Evolutionary conservation across 2,329 filamentous ascomycete species (phyloP), one percentile per base, ranked within the genome.

Genomic region (Onygena corvina): DNA sequence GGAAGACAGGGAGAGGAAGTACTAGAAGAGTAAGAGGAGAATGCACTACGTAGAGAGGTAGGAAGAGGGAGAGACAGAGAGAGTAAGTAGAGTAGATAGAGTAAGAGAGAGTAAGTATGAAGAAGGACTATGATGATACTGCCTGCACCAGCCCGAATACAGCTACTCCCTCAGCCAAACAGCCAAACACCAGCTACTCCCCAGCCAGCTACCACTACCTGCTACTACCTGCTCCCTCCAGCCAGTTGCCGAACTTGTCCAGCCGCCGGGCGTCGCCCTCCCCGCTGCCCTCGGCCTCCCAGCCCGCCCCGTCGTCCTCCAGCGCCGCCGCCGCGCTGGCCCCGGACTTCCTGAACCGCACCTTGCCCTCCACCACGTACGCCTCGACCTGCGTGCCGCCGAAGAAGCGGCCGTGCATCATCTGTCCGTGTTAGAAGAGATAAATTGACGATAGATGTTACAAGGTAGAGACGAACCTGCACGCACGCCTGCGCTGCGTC

Each of bases 401-500:
- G 62, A 93, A 94, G 52, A 72, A 79, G n/a, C 87, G 76, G 0
- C 88, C 88, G 57, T 87, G 72, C 83, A 94, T 89, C 40, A 80
- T 63, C 58, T 79, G 21, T 18, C 9, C 23, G 8, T 33, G 35
- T 48, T 46, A 16, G 29, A 2, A 33, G 5, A 18, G 2, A 50
- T 47, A 48, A 36, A 44, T 21, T 34, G 21, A 33, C 6, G 33
- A 16, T 34, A 29, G 6, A 18, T 4, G 21, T n/a, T n/a, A n/a
- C n/a, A n/a, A n/a, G n/a, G n/a, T n/a, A 6, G 9, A 23, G n/a
- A 16, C 21, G n/a, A 60, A 73, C 70, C 56, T 62, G 59, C 34
- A 90, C 79, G 62, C 87, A 94, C 6, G 77, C 79, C 50, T 72
- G 71, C 2, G 89, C 90, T 1, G 83, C 77, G 51, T 84, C 79